These are phyloP conservation scores for Tubosaeta brunneosetosa DNA, from an alignment of 768 basidiomycete species.

Conservation along the genomic window DNA sequence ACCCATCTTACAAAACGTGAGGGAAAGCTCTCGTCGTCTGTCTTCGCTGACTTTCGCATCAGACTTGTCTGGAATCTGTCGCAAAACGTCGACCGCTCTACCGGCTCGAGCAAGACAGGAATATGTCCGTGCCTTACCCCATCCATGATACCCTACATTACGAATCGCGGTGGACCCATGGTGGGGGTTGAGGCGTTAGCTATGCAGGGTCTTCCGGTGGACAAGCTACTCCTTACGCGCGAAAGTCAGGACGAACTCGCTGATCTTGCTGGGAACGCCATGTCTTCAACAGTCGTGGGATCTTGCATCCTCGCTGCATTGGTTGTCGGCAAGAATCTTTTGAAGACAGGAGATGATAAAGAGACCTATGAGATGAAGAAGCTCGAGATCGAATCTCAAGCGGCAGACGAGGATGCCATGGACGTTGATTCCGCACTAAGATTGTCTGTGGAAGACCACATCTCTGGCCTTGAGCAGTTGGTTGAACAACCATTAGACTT, in stretches of 20 bases:
- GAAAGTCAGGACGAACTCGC: conserved; percentile 93
- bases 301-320: conserved; percentile 83
- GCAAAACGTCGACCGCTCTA: conserved; percentile 92
- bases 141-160: conserved; percentile 94
- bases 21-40: conserved; percentile 21
- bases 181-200: conserved; percentile 89
- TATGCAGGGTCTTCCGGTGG: conserved; percentile 91
- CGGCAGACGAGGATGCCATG: conserved; percentile 39
- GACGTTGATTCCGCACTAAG: conserved; percentile 40
- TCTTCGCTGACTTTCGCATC: conserved; percentile 5
- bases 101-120: conserved; percentile 73
- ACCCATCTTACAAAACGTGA: conserved; percentile 87
- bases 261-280: conserved; percentile 93
- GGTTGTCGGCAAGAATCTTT: conserved; percentile 56
- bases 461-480: conserved; percentile 72
- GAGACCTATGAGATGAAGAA: conserved; percentile 67
- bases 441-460: conserved; percentile 41
- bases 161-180: conserved; percentile 94
- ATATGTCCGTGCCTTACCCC: conserved; percentile 93
- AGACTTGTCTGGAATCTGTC: conserved; percentile 95
- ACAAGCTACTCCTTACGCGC: conserved; percentile 85
- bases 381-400: conserved; percentile 28
- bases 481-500: conserved; percentile 63
- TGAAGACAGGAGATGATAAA: conserved; percentile 62
- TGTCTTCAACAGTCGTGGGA: conserved; percentile 96